Base-by-base conservation (phyloP, 2,329 filamentous ascomycete species). In the Alternaria tenuissima region DNA sequence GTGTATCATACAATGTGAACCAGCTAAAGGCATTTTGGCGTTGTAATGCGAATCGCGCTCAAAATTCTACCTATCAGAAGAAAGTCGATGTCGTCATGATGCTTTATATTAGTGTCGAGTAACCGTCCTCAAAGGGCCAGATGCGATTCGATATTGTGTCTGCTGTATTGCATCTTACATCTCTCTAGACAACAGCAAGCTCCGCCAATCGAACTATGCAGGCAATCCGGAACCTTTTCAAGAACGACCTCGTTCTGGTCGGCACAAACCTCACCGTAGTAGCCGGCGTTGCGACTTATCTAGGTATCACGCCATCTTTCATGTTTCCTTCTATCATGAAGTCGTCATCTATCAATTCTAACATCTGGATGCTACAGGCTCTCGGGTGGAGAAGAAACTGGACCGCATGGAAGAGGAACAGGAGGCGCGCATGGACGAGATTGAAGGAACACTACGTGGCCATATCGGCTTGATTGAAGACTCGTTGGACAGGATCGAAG, bases 381-480 rank as follows among this genome's bases (percentile, higher is more conserved):
- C 60, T 3, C 49, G 60, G 7, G 57, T 63, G 26, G 57, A 60
- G 39, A 63, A 53, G 52, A 60, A 57, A 26, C 20, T 81, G 56
- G 70, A 78, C 20, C 78, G 77, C 63, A 82, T 81, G 57, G 73
- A 81, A 4, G 77, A 82, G 67, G 81, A 83, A 59, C 77, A 81
- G 52, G 81, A 83, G 69, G 81, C 81, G 14, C 76, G 81, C 12
- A 73, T 82, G 66, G 81, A 83, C 53, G 81, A 82, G 61, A 72
- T 83, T 14, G 81, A 83, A 62, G 81, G 81, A 11, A 83, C 81
- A 7, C 62, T 82, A 30, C 62, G 81, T 58, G 81, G 81, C 0
- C 81, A 83, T 47, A 81, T 83, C 59, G 81, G 81, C 0, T 46
- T 82, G 36, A 83, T 83, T 30, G 81, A 83, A 61, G 81, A 82